A percentile compares a stretch with the other conserved stretches of the same genome.
phyloP scores from a whole-genome alignment of 768 basidiomycete genomes.

The Tubosaeta sp. region DNA sequence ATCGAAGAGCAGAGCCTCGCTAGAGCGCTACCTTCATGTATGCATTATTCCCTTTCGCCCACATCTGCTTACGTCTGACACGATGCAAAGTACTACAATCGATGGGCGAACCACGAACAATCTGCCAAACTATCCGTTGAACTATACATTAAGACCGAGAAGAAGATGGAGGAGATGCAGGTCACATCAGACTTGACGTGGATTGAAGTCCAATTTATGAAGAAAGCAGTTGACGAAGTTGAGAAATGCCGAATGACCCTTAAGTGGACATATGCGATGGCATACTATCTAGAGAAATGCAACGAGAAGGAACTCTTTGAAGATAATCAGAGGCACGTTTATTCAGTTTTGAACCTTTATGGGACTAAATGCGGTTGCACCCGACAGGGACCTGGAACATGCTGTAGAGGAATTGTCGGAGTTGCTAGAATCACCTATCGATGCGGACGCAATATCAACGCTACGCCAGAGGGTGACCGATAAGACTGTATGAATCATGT shows the following conservation, averaged over 20 bases:
- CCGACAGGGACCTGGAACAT: conserved; percentile 77
- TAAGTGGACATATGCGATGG: conserved; percentile 99
- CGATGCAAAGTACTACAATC: conserved; percentile 86
- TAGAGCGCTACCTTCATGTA: conserved; percentile 96
- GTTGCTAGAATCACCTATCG: conserved; percentile 86
- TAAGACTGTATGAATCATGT: conserved; percentile 64
- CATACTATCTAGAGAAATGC: conserved; percentile 86
- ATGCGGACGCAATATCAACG: conserved; percentile 73
- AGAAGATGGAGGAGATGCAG: conserved; percentile 99
- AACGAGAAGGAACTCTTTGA: conserved; percentile 96
- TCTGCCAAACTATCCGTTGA: conserved; percentile 96
- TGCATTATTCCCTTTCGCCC: conserved; percentile 27
- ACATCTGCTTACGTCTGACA: background rate
- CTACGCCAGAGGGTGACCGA: conserved; percentile 93
- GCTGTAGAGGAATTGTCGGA: conserved; percentile 96
- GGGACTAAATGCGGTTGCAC: background rate
- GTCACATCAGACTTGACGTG: conserved; percentile 86
- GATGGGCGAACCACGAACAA: conserved; percentile 99
- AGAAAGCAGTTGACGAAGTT: conserved; percentile 93
- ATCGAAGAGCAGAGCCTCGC: conserved; percentile 80
- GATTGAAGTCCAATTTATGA: conserved; percentile 99
- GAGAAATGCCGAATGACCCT: conserved; percentile 90
- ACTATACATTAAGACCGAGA: conserved; percentile 92
- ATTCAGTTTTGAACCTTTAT: background rate
- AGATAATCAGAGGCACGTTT: conserved; percentile 84